These are phyloP conservation scores for Pleurotus cornucopiae DNA, from an alignment of 768 basidiomycete genomes.

Conservation along the genomic window DNA sequence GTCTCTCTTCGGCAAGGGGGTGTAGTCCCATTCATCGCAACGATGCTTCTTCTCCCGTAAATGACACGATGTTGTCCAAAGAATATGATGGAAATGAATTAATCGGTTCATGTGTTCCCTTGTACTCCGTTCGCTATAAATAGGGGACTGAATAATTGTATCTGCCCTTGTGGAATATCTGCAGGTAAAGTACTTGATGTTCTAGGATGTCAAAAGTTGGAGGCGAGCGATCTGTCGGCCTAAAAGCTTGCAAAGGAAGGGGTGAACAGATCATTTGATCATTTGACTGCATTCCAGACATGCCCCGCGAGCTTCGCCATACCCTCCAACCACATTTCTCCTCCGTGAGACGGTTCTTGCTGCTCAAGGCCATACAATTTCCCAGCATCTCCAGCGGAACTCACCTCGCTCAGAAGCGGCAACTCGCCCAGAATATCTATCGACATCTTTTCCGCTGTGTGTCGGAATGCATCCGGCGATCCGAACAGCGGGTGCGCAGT, in stretches of 20 bases:
- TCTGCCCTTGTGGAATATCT: too few relatives aligned
- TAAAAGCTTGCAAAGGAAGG: too few relatives aligned
- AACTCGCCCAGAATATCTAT: conserved; percentile 74
- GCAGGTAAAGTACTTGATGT: too few relatives aligned
- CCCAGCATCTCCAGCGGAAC: conserved; percentile 55
- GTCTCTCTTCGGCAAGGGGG: neutral
- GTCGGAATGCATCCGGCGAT: conserved; percentile 43
- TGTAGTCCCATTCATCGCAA: neutral
- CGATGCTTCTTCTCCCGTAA: too few relatives aligned
- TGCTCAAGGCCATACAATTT: conserved; percentile 37
- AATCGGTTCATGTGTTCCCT: too few relatives aligned
- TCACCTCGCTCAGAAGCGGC: conserved; percentile 75
- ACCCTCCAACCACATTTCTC: neutral
- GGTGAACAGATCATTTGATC: neutral
- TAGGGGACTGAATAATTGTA: too few relatives aligned
- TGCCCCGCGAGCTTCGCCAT: neutral
- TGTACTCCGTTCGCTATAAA: too few relatives aligned
- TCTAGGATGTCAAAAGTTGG: too few relatives aligned
- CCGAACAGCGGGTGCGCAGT: conserved; percentile 35
- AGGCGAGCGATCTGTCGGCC: too few relatives aligned
- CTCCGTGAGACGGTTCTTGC: neutral
- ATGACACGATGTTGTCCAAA: too few relatives aligned
- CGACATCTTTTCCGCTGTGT: conserved; percentile 50
- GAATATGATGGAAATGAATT: too few relatives aligned
- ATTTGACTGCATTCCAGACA: conserved; percentile 1